Percentiles rank a stretch among this genome's conserved stretches.
Conservation (phyloP, 2,329 filamentous ascomycete genomes). For the Calonectria pteridis region DNA sequence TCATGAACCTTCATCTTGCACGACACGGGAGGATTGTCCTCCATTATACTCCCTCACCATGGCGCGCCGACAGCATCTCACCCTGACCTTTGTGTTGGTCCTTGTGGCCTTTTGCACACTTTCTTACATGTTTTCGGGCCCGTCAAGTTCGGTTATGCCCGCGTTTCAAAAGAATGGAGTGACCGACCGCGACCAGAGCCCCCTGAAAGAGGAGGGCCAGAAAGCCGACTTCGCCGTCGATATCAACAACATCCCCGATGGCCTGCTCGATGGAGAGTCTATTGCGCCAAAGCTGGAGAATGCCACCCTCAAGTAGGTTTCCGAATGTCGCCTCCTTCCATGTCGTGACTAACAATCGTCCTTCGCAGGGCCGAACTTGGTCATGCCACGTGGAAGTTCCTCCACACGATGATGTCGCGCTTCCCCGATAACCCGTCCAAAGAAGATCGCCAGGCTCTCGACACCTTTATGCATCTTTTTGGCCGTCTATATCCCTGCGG, state of each 20-base stretch:
- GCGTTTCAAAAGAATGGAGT: conserved; percentile 33
- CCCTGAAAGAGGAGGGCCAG: conserved; percentile 41
- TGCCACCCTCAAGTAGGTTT: conserved; percentile 78
- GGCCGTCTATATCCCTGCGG: conserved; percentile 78
- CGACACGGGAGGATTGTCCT: conserved; percentile 37
- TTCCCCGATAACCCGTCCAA: conserved; percentile 75
- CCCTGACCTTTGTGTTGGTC: conserved; percentile 66
- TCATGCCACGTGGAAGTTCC: conserved; percentile 76
- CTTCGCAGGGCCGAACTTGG: conserved; percentile 70
- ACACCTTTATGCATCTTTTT: conserved; percentile 75
- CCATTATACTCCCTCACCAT: conserved; percentile 51
- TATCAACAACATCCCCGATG: conserved; percentile 57
- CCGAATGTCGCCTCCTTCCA: background rate
- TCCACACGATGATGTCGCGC: conserved; percentile 78
- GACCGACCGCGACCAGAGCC: conserved; percentile 31
- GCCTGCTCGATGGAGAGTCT: conserved; percentile 73
- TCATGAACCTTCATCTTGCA: conserved; percentile 38
- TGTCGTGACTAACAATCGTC: conserved; percentile 25
- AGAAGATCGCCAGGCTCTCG: conserved; percentile 73
- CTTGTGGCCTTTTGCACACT: conserved; percentile 69
- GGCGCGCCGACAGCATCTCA: conserved; percentile 66
- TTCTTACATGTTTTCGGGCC: conserved; percentile 69
- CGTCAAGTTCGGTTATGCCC: conserved; percentile 33
- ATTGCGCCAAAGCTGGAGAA: conserved; percentile 88
- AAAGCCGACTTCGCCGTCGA: conserved; percentile 52